phyloP scores from a whole-genome alignment of 2,329 filamentous ascomycete species.

The Cladobotryum protrusum region DNA sequence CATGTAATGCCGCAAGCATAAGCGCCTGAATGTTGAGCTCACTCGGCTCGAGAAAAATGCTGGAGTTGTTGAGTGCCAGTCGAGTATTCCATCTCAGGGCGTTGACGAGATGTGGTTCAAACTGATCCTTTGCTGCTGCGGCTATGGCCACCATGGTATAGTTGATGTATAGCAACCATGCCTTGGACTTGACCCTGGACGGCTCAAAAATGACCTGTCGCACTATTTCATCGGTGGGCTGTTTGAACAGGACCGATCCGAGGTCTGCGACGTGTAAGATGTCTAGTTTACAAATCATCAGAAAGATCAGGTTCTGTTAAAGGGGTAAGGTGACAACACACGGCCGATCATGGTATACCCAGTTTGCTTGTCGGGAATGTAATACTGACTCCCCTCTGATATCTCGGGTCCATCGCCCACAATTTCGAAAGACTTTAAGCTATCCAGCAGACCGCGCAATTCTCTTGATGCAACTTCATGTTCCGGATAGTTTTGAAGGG shows the following conservation, averaged over 20 bases:
- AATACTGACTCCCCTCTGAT: not conserved
- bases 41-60: conserved; percentile 6
- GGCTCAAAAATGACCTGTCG: not conserved
- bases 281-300: not conserved
- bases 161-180: not conserved
- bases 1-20: conserved; percentile 1
- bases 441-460: not conserved
- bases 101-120: not conserved
- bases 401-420: not conserved
- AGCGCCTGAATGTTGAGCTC: conserved; percentile 8
- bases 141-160: not conserved
- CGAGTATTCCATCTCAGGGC: conserved; percentile 1
- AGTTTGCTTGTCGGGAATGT: not conserved
- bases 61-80: conserved; percentile 3
- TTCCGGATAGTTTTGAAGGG: not conserved
- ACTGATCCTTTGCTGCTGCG: not conserved
- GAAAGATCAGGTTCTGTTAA: not conserved
- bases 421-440: not conserved
- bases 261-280: not conserved
- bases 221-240: not conserved
- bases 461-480: not conserved
- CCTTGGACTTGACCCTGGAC: not conserved
- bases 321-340: not conserved
- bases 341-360: not conserved
- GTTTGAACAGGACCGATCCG: not conserved